Base-by-base conservation (phyloP, 2,329 filamentous ascomycete species). In the Teratosphaeria epicoccoides region DNA sequence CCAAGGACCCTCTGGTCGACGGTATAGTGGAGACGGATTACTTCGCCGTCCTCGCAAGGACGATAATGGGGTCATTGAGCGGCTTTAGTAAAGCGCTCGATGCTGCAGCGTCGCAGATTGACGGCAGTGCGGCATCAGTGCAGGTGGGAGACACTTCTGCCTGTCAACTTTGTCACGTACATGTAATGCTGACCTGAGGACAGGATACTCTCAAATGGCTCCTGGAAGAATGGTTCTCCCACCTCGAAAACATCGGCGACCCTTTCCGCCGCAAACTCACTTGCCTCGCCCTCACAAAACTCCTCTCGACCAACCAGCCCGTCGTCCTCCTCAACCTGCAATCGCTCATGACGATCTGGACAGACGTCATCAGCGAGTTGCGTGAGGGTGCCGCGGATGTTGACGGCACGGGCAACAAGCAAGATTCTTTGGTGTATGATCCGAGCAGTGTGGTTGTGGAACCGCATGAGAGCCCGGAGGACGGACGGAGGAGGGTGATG, bases 11-110 rank as follows among this genome's bases (percentile, higher is more conserved):
- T 40, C 79, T 81, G 25, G 79, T 96, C 28, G 84, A 85, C 60
- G 81, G 83, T 11, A 77, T 89, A 10, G 83, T 87, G 0, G 83
- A 95, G 63, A 86, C 86, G 0, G 87, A 95, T 64, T 95, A 95
- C 66, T 85, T 95, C 63, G 80, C 82, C 4, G 82, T 97, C 2
- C 76, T 98, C 2, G 84, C 88, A 1, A 84, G 90, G 1, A 77
- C 97, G 14, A 80, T 84, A 0, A 71, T 95, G 2, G 82, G 83
- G 0, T 85, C 85, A 33, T 87, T 90, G 0, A 70, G 70, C 2
- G 73, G 86, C 1, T 85, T 95, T 58, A 72, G 83, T 11, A 71
- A 75, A 45, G 76, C 75, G 0, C 62, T 80, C 4, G 74, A 79
- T 17, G 58, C 58, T 1, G 56, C 60, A 1, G 57, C 60, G 2